These are phyloP conservation scores for Thalia dealbata DNA, from an alignment of 176 grass and related monocot species.

Conservation along the genomic window DNA sequence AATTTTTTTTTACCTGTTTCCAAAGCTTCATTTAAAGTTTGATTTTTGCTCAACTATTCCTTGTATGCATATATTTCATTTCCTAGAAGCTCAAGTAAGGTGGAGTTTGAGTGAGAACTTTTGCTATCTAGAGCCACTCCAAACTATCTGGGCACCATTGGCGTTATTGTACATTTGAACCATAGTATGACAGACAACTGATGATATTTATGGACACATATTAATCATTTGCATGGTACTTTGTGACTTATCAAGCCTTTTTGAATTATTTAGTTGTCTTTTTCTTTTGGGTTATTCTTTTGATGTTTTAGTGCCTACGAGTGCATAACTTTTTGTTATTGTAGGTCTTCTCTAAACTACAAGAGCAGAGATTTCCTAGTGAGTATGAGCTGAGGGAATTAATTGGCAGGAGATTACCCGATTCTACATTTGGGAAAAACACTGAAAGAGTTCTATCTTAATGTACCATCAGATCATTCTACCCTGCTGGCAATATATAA, in stretches of 20 bases:
- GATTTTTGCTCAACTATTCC: no score
- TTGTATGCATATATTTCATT: no score
- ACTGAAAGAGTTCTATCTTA: conserved; percentile 34
- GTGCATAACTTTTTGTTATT: conserved; percentile 21
- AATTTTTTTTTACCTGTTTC: no score
- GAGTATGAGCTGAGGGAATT: conserved; percentile 70
- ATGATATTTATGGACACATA: neutral
- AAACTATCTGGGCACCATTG: no score
- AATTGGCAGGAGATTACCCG: conserved; percentile 49
- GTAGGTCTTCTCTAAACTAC: conserved; percentile 94
- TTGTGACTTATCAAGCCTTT: no score
- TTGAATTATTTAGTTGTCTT: neutral
- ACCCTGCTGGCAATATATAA: neutral
- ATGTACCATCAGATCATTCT: neutral
- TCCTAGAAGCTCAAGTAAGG: no score
- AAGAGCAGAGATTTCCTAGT: conserved; percentile 74
- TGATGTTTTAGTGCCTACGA: neutral
- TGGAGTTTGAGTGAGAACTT: no score
- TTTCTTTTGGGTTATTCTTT: neutral
- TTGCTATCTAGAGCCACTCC: no score
- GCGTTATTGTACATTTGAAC: no score
- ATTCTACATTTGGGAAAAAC: conserved; percentile 40
- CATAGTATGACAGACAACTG: no score
- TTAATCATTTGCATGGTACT: neutral
- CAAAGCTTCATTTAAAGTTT: no score